Conservation (phyloP, 176 grass and related monocot species). For the Eragrostis curvula region DNA sequence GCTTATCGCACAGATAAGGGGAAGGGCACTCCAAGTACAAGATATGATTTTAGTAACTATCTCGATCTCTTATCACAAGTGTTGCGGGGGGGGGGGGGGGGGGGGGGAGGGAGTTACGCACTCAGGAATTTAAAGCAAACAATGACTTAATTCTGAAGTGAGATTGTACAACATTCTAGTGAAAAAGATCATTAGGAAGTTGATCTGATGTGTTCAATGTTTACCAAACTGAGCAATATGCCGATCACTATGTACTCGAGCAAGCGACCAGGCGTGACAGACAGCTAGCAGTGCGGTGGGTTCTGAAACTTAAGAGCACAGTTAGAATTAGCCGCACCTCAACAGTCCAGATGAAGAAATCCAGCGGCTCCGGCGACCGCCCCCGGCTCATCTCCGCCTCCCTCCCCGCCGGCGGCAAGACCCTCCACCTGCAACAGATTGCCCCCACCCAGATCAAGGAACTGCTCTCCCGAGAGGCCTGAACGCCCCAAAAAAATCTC, state of each 20-base stretch:
- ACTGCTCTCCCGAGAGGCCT: not conserved
- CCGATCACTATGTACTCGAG: not conserved
- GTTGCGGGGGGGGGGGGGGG: too few species aligned
- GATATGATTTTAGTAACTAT: not conserved
- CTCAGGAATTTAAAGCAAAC: not conserved
- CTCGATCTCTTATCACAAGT: conserved; percentile 16
- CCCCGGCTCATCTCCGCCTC: conserved; percentile 63
- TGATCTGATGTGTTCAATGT: not conserved
- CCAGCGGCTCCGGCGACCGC: conserved; percentile 81
- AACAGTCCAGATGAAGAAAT: conserved; percentile 98
- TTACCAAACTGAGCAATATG: not conserved
- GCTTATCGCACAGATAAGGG: too few species aligned
- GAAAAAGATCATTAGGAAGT: not conserved
- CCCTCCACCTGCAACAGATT: conserved; percentile 38
- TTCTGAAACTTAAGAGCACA: not conserved
- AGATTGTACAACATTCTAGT: not conserved
- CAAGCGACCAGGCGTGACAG: not conserved
- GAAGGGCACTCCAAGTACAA: conserved; percentile 13
- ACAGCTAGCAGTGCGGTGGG: not conserved
- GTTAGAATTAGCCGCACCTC: conserved; percentile 44
- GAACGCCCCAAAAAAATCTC: not conserved
- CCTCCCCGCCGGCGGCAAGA: conserved; percentile 31
- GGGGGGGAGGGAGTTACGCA: too few species aligned
- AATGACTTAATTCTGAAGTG: not conserved
- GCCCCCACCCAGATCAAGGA: conserved; percentile 44